Base-by-base conservation (phyloP, 441 rosid genomes). In the Capsella rubella region DNA sequence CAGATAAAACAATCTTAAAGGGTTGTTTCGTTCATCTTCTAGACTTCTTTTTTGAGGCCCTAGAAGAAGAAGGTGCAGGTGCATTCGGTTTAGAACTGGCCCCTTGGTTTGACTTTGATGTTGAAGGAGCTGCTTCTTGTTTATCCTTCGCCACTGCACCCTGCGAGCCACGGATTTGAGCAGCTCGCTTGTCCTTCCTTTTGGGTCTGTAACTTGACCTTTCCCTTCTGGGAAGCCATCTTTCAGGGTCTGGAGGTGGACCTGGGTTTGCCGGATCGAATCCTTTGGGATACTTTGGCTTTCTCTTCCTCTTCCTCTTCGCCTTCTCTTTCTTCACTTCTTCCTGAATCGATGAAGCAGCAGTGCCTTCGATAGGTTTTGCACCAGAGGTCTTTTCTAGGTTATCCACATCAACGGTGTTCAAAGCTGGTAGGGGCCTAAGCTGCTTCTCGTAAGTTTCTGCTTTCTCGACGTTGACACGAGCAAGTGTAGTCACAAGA, bases 211-310 rank as follows among this genome's bases (percentile, higher is more conserved):
- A 92, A 82, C 93, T 95, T 2, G 99, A 92, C 81, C 98, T 87
- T 74, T 95, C 99, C 69, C 97, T 88, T 89, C 80, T 90, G 3
- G 98, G 98, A 21, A 95, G 97, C 99, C 97, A 91, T 80, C 98
- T 86, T 76, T 92, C 99, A 8, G 96, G 98, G 73, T 95, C 96
- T 1, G 98, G 98, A 43, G 91, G 96, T 63, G 98, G 95, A 58
- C 99, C 98, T 0, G 97, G 98, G 85, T 95, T 90, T 0, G 93
- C 90, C 0, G 91, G 96, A 82, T 95, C 98, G 46, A 89, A 95
- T 18, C 99, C 97, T 80, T 89, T 90, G 3, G 97, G 97, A 65
- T 91, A 90, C 83, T 84, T 95, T 47, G 97, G 98, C 82, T 95
- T 95, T 84, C 98, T 87, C 89, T 92, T 95, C 74, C 99, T 89